Base-by-base conservation (phyloP, 2,329 filamentous ascomycete species). In the Trichoderma sp. region DNA sequence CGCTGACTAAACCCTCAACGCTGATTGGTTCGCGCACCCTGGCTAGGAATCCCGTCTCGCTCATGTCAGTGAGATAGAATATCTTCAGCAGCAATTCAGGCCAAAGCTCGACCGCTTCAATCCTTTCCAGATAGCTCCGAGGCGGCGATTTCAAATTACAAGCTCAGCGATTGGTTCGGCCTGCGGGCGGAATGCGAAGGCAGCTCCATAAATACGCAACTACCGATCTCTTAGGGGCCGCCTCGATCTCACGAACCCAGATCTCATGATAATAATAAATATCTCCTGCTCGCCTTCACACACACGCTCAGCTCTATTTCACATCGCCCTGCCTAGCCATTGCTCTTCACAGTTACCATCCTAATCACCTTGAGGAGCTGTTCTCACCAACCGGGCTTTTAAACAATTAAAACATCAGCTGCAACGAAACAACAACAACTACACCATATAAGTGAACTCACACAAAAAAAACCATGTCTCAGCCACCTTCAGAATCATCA, bases 1-100 rank as follows among this genome's bases (percentile, higher is more conserved):
- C 4, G 78, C 74, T 81, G 78, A 80, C 79, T 79, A 81, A 81
- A 80, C 68, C 71, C 73, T 68, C 69, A 34, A 6, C 30, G 59
- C 69, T 78, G 75, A 81, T 81, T 81, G 79, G 79, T 36, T n/a
- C 8, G 4, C 6, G 43, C 55, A 2, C 15, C 66, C 20, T 61
- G 26, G 17, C 47, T 36, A 7, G 30, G 57, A 3, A 57, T 70
- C 43, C 43, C 58, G n/a, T 64, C 68, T 67, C 50, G 30, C 43
- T 30, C 34, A 17, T 59, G 55, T 47, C n/a, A 32, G 13, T n/a
- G 20, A 39, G 43, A 39, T 20, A 36, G n/a, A 26, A 70, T 11
- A 36, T 1, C 23, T 34, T 50, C 13, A 8, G 43, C 28, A 53
- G 39, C 57, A 15, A 12, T 32, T 50, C 34, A 50, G 47, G 63